Percentiles rank a stretch among this genome's conserved stretches.
Conservation (phyloP, 2,329 filamentous ascomycete species). For the Pestalotiopsis sp. region DNA sequence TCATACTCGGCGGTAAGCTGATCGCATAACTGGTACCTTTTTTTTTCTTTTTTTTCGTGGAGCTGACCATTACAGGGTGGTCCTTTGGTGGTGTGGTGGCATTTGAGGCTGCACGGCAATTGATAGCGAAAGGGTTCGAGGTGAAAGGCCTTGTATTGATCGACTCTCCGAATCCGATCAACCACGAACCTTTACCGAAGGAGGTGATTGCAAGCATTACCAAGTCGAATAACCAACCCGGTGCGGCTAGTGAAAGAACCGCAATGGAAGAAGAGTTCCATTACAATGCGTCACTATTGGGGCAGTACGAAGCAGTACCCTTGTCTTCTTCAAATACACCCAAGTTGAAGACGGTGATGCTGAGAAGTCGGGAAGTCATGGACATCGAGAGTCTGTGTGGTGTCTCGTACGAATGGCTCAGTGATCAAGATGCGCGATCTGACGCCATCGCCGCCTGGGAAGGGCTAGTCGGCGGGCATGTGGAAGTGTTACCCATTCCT, state of each 20-base stretch:
- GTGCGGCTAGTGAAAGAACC: not conserved
- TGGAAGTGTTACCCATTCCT: slow-evolving; percentile 7
- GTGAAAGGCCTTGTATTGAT: slow-evolving; percentile 44
- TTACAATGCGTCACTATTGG: slow-evolving; percentile 18
- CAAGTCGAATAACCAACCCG: not conserved
- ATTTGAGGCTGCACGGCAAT: slow-evolving; percentile 46
- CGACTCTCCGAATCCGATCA: slow-evolving; percentile 45
- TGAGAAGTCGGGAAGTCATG: slow-evolving; percentile 15
- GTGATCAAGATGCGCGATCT: slow-evolving; percentile 3
- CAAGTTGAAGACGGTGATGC: slow-evolving; percentile 11
- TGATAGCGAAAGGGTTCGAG: slow-evolving; percentile 38
- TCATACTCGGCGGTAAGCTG: slow-evolving; percentile 12
- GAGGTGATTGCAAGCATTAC: slow-evolving; percentile 15
- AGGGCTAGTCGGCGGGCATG: slow-evolving; percentile 1
- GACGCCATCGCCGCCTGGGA: slow-evolving; percentile 7
- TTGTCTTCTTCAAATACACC: not conserved
- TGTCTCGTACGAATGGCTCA: slow-evolving; percentile 25
- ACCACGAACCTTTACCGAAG: slow-evolving; percentile 49
- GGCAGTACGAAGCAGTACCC: slow-evolving; percentile 8
- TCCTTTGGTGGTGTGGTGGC: slow-evolving; percentile 61
- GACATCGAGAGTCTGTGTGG: slow-evolving; percentile 21
- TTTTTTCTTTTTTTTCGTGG: not conserved
- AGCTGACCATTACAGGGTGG: slow-evolving; percentile 47
- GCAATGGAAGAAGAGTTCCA: slow-evolving; percentile 14
- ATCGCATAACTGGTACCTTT: not conserved